Evolutionary conservation across 1,139 yeast genomes (phyloP), one percentile per base, ranked within the genome.

Genomic region (Suhomyces taliae): DNA sequence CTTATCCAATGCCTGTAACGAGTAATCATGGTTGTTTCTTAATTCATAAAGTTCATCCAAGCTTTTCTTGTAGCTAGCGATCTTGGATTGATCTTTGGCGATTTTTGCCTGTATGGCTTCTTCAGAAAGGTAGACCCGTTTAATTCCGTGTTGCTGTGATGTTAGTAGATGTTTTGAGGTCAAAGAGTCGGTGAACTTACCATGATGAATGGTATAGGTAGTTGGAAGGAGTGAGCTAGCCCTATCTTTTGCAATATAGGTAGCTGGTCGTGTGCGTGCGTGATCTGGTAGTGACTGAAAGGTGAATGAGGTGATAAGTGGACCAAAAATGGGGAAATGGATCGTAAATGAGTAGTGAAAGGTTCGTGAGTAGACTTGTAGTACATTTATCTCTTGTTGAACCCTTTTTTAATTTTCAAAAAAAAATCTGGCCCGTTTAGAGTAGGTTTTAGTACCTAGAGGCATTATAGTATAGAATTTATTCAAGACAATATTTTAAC

Each of bases 71-170:
- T 90, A 90, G 34, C 67, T 67, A 36, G 64, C 65, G 48, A 90
- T 89, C 64, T 83, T 72, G 27, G 57, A 54, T 44, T 59, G 58
- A 60, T 86, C 95, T 51, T 69, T 79, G 40, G 70, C 74, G 24
- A 78, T 72, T 59, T 89, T 90, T 15, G 70, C 69, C 44, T 61
- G 60, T 41, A 71, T 70, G 27, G 85, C 83, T 51, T 85, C 91
- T 36, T 78, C 78, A 0, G 85, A 68, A 43, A 84, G 73, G 38
- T 68, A 72, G 35, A 73, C 77, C 53, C 95, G 71, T 58, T 85
- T 86, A 26, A 87, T 78, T 32, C 89, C 88, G 66, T 91, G 98
- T 87, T 77, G 70, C 66, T 64, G 41, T 3, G n/a, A n/a, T 9
- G 56, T 51, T 53, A 53, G 56, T 37, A 26, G 10, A 10, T 34